Percentiles rank a stretch among this genome's conserved stretches.
These are phyloP conservation scores for Lactarius vividus DNA, from an alignment of 768 basidiomycete species.

Conservation along the genomic window DNA sequence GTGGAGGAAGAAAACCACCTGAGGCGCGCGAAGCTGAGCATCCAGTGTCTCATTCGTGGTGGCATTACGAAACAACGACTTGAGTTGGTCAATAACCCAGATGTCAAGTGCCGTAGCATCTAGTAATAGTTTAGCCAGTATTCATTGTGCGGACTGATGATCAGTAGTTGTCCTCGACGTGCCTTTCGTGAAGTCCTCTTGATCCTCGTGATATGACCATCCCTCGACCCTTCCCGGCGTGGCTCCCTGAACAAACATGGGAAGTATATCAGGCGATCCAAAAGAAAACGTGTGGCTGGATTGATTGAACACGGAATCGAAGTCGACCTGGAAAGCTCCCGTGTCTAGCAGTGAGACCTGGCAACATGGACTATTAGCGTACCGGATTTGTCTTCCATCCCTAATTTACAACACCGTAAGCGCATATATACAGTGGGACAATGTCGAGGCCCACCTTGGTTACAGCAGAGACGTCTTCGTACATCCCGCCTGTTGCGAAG, in stretches of 20 bases:
- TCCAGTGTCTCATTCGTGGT: constrained; percentile 50
- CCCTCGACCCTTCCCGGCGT: constrained; percentile 64
- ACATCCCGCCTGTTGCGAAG: constrained; percentile 64
- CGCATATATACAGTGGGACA: not conserved
- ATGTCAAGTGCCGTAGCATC: constrained; percentile 75
- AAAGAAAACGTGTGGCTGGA: constrained; percentile 77
- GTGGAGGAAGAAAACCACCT: constrained; percentile 80
- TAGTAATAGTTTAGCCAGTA: constrained; percentile 28
- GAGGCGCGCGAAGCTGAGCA: constrained; percentile 50
- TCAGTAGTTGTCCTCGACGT: not conserved
- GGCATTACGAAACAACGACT: constrained; percentile 58
- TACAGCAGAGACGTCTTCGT: constrained; percentile 86
- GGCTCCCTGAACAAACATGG: constrained; percentile 82
- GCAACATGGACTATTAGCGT: not conserved
- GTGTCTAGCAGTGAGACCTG: not conserved
- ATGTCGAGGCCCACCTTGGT: constrained; percentile 54
- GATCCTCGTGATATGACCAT: constrained; percentile 74
- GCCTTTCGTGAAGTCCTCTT: constrained; percentile 88
- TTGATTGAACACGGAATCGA: constrained; percentile 87
- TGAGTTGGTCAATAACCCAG: constrained; percentile 77
- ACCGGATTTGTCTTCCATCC: constrained; percentile 89
- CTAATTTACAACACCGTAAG: constrained; percentile 37
- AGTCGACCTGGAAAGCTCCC: constrained; percentile 51
- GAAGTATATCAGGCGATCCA: constrained; percentile 84
- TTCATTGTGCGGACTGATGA: not conserved